Percentiles rank a stretch among this genome's conserved stretches.
These are phyloP conservation scores for Colletotrichum sp. DNA, from an alignment of 2,329 filamentous ascomycete genomes.

Conservation along the genomic window DNA sequence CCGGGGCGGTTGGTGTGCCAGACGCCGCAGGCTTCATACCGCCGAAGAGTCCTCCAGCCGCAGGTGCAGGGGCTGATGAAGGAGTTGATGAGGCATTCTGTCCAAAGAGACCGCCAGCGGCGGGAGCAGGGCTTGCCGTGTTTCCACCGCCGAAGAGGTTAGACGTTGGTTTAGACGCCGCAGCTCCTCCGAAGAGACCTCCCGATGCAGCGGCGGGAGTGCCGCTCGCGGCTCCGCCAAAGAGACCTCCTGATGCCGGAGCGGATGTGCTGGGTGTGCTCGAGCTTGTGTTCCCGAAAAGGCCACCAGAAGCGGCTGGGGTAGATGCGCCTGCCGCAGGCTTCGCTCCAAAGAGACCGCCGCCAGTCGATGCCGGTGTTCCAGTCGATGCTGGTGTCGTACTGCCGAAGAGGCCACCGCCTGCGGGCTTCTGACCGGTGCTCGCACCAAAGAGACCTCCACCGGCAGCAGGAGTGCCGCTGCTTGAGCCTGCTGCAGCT, in stretches of 20 bases:
- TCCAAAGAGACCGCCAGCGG: slow-evolving; percentile 31
- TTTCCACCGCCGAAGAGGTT: slow-evolving; percentile 24
- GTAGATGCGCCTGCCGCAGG: slow-evolving; percentile 12
- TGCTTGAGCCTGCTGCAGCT: slow-evolving; percentile 26
- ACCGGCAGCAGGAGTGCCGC: slow-evolving; percentile 31
- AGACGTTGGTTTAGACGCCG: slow-evolving; percentile 27
- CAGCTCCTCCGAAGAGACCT: slow-evolving; percentile 23
- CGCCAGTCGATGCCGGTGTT: slow-evolving; percentile 18
- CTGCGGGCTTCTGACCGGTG: slow-evolving; percentile 23
- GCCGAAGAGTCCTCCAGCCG: slow-evolving; percentile 16
- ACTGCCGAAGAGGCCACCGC: slow-evolving; percentile 28
- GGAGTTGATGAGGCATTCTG: slow-evolving; percentile 24
- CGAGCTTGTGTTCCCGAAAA: slow-evolving; percentile 8
- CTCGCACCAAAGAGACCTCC: slow-evolving; percentile 37
- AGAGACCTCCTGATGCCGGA: slow-evolving; percentile 22
- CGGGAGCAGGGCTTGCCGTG: slow-evolving; percentile 27
- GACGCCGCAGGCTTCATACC: slow-evolving; percentile 7
- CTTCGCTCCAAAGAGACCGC: slow-evolving; percentile 34
- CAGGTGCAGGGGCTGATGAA: slow-evolving; percentile 25
- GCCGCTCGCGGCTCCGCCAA: slow-evolving; percentile 7
- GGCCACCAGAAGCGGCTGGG: slow-evolving; percentile 5
- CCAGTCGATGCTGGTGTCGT: slow-evolving; percentile 26
- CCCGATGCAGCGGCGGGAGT: slow-evolving; percentile 13
- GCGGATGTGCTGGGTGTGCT: slow-evolving; percentile 21
- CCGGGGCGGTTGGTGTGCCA: slow-evolving; percentile 11